These are phyloP conservation scores for Notholithocarpus densiflorus DNA, from an alignment of 306 rosid genomes.

Conservation along the genomic window DNA sequence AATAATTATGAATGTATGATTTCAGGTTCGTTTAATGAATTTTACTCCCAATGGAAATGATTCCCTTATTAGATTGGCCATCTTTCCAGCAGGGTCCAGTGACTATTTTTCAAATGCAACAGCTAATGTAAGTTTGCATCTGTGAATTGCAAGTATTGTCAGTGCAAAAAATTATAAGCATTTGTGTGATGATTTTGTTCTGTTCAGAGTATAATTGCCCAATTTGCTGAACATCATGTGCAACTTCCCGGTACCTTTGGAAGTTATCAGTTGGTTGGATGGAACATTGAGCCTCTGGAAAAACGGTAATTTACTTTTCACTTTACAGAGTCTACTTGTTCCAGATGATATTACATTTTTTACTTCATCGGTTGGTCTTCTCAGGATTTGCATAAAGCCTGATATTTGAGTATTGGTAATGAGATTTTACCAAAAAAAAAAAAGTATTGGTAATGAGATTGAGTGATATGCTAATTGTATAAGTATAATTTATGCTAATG, in stretches of 20 bases:
- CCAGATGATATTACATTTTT: background rate
- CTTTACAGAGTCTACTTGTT: background rate
- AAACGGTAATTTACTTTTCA: constrained; percentile 46
- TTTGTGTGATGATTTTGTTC: constrained; percentile 23
- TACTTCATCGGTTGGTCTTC: background rate
- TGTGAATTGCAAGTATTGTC: constrained; percentile 8
- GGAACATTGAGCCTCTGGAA: constrained; percentile 54
- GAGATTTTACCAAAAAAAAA: too few species aligned
- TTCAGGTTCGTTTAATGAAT: constrained; percentile 65
- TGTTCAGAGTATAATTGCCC: constrained; percentile 63
- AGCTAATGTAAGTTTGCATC: constrained; percentile 51
- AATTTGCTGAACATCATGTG: constrained; percentile 61
- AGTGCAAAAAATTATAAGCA: constrained; percentile 9
- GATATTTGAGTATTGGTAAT: background rate
- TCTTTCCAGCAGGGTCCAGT: constrained; percentile 52
- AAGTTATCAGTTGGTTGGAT: constrained; percentile 58
- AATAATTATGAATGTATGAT: constrained; percentile 27
- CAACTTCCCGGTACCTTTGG: constrained; percentile 70
- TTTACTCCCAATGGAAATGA: constrained; percentile 50
- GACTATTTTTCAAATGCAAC: constrained; percentile 61
- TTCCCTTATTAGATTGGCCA: constrained; percentile 63
- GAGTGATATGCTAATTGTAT: background rate
- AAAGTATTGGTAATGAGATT: background rate
- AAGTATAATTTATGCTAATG: background rate
- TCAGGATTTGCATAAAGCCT: background rate